phyloP scores from a whole-genome alignment of 306 rosid genomes.

The Chamaecrista fasciculata region DNA sequence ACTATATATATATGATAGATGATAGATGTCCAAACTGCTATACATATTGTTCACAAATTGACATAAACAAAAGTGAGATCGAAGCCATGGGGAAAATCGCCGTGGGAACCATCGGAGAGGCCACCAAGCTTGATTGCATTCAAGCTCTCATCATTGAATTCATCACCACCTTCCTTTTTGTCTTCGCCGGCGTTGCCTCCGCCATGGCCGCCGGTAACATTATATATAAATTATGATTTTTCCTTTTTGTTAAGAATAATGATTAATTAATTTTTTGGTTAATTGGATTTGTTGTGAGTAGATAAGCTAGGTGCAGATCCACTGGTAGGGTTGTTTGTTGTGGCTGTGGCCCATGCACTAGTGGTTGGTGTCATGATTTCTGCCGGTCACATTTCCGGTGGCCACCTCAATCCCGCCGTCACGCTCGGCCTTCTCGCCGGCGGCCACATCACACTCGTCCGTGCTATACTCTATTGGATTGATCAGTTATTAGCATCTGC shows the following conservation, averaged over 20 bases:
- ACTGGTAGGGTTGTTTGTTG: constrained; percentile 50
- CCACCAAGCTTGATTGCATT: constrained; percentile 54
- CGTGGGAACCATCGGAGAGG: constrained; percentile 56
- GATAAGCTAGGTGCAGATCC: constrained; percentile 56
- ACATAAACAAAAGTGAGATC: too few relatives aligned
- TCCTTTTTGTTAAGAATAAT: too few relatives aligned
- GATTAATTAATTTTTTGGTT: too few relatives aligned
- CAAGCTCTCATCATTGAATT: constrained; percentile 74
- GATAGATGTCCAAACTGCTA: too few relatives aligned
- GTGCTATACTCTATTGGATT: constrained; percentile 75
- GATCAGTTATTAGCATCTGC: constrained; percentile 67
- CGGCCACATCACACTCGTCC: constrained; percentile 71
- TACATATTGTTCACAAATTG: too few relatives aligned
- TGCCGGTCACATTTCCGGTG: constrained; percentile 81
- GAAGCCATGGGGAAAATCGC: constrained; percentile 70
- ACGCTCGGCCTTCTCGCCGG: constrained; percentile 67
- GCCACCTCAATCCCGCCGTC: constrained; percentile 86
- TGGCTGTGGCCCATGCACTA: constrained; percentile 71
- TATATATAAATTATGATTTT: too few relatives aligned
- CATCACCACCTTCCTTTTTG: constrained; percentile 74
- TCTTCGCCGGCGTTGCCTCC: constrained; percentile 75
- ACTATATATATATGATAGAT: too few relatives aligned
- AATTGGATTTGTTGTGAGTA: constrained; percentile 2
- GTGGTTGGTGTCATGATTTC: constrained; percentile 80
- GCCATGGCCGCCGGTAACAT: constrained; percentile 59